These are phyloP conservation scores for Rhodotorula sp. DNA, from an alignment of 1,284 basidiomycete genomes.

Conservation along the genomic window DNA sequence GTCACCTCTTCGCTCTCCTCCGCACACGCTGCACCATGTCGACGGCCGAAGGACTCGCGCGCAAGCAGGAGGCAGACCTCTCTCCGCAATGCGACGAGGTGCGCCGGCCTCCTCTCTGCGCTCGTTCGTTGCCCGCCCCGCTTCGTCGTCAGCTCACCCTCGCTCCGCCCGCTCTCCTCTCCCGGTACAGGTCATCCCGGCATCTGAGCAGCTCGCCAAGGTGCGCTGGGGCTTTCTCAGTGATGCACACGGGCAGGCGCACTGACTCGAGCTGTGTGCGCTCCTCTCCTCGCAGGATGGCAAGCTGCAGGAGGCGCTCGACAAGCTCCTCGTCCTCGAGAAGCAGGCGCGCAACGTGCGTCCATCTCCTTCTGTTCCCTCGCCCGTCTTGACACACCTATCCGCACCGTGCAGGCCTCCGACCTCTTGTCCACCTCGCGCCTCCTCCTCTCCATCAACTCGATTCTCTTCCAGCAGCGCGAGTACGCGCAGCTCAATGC, in stretches of 20 bases:
- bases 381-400: neutral
- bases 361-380: slow-evolving; percentile 3
- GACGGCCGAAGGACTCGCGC: slow-evolving; percentile 7
- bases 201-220: slow-evolving; percentile 33
- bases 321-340: slow-evolving; percentile 85
- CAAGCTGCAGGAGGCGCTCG: slow-evolving; percentile 79
- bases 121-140: neutral
- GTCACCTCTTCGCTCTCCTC: neutral
- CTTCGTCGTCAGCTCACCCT: slow-evolving; percentile 9
- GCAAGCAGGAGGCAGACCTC: slow-evolving; percentile 40
- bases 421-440: slow-evolving; percentile 88
- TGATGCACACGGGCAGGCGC: neutral
- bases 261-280: neutral
- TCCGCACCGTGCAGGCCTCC: slow-evolving; percentile 65
- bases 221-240: neutral
- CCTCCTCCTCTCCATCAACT: slow-evolving; percentile 71
- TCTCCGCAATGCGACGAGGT: slow-evolving; percentile 38
- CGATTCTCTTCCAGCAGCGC: slow-evolving; percentile 53
- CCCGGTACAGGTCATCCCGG: slow-evolving; percentile 30
- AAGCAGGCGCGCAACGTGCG: slow-evolving; percentile 95
- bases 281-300: slow-evolving; percentile 56
- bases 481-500: slow-evolving; percentile 68
- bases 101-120: neutral
- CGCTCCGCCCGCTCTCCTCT: neutral
- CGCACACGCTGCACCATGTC: neutral